Conservation (phyloP, 2,329 filamentous ascomycete species). For the Xylaria digitata region DNA sequence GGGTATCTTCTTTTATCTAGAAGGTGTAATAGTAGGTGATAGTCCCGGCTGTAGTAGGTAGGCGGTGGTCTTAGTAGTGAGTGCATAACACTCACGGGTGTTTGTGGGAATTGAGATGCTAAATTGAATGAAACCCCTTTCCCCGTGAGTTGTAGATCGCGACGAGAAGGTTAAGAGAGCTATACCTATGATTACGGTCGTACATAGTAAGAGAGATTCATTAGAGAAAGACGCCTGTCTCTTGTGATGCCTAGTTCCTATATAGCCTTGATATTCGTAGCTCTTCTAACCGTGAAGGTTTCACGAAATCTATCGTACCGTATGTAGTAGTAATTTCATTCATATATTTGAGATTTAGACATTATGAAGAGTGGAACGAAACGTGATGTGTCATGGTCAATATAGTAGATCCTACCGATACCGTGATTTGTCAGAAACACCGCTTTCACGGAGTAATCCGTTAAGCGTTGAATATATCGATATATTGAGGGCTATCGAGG, state of each 20-base stretch:
- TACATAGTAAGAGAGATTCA: background rate
- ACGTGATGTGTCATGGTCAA: no score
- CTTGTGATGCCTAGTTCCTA: background rate
- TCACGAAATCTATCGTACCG: no score
- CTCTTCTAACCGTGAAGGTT: no score
- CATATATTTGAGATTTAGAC: no score
- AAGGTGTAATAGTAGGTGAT: no score
- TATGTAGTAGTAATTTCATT: no score
- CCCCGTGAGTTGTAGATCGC: background rate
- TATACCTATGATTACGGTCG: background rate
- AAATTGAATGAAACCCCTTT: background rate
- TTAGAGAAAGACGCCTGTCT: no score
- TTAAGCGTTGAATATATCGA: background rate
- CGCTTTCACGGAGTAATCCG: background rate
- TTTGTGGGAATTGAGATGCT: background rate
- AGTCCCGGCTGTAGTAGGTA: background rate
- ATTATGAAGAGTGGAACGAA: no score
- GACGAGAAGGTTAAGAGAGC: background rate
- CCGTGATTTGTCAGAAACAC: background rate
- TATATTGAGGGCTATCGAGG: no score
- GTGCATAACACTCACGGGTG: background rate
- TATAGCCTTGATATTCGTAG: no score
- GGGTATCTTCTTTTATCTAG: no score
- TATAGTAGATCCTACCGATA: background rate
- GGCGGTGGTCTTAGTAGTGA: background rate